phyloP scores from a whole-genome alignment of 345 rosid genomes.

The Dovyalis caffra region DNA sequence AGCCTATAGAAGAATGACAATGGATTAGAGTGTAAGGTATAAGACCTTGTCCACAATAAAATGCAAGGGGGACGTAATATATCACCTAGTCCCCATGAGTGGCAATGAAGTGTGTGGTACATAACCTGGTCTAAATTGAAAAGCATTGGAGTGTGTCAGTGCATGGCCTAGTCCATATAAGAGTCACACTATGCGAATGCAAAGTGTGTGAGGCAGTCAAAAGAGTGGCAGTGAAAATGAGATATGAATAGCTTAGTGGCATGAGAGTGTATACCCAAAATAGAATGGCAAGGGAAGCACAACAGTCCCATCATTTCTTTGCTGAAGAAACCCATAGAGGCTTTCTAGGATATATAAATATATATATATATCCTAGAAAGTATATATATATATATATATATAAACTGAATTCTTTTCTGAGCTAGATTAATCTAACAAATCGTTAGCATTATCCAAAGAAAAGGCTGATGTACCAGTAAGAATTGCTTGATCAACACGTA shows the following conservation, averaged over 20 bases:
- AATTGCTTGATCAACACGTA: constrained; percentile 98
- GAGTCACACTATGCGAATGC: neutral
- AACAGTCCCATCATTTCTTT: neutral
- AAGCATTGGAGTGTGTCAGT: neutral
- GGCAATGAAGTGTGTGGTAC: neutral
- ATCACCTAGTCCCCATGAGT: neutral
- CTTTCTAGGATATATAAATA: too few relatives aligned
- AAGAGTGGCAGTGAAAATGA: neutral
- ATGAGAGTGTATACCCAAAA: neutral
- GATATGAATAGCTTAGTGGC: neutral
- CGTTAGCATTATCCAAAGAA: neutral
- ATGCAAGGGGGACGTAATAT: neutral
- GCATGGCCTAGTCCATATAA: neutral
- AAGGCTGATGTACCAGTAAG: constrained; percentile 65
- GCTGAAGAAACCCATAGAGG: neutral
- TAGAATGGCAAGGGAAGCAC: neutral
- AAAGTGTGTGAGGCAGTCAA: neutral
- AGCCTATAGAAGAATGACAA: neutral
- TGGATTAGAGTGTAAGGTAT: neutral
- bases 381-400: too few relatives aligned
- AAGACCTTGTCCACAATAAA: neutral
- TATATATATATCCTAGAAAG: too few relatives aligned
- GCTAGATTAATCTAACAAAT: neutral
- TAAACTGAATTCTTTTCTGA: neutral
- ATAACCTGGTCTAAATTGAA: neutral